Conservation (phyloP, 2,329 filamentous ascomycete species). For the Apiospora pterosperma region DNA sequence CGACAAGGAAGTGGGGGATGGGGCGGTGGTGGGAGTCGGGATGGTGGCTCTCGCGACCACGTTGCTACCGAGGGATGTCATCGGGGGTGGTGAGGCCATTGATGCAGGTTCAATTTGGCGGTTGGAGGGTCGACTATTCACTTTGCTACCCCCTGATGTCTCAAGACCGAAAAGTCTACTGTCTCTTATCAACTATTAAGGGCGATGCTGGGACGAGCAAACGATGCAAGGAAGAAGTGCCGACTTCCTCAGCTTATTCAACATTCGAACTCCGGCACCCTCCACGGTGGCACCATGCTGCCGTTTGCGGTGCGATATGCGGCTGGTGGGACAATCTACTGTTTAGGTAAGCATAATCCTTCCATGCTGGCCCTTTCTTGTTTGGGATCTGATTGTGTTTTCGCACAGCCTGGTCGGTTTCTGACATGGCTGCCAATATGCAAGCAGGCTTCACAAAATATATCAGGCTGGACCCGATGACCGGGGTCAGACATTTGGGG, state of each 20-base stretch:
- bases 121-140: background rate
- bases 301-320: too few species aligned
- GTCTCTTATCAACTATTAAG: too few species aligned
- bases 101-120: background rate
- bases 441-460: too few species aligned
- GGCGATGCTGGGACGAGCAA: background rate
- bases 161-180: background rate
- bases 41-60: background rate
- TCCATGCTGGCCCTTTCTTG: too few species aligned
- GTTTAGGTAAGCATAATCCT: too few species aligned
- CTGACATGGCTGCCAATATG: too few species aligned
- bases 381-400: too few species aligned
- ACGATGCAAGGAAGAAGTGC: background rate
- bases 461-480: too few species aligned
- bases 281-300: background rate
- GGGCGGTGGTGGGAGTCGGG: background rate
- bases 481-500: too few species aligned
- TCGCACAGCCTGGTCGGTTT: too few species aligned
- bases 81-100: background rate
- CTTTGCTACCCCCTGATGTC: background rate
- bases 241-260: background rate
- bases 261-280: background rate
- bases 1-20: background rate
- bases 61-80: background rate
- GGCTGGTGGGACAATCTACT: background rate